Conservation (phyloP, 192 early-diverging fungal genomes). For the Podila verticillata region DNA sequence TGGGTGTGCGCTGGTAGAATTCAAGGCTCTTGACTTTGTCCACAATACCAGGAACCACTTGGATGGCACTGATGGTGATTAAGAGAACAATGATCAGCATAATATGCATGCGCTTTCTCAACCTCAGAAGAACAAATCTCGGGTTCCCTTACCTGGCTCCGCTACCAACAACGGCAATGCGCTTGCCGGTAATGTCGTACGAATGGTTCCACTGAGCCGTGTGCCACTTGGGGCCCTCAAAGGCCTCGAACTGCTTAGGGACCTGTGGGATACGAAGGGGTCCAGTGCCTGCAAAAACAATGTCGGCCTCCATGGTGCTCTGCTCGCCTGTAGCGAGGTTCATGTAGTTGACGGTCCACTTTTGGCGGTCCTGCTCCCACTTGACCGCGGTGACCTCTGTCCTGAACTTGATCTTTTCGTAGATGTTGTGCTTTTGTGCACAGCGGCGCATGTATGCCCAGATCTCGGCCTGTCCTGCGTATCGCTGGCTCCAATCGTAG, state of each 20-base stretch:
- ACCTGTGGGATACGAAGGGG: constrained; percentile 56
- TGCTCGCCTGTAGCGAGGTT: constrained; percentile 31
- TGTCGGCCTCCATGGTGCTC: constrained; percentile 24
- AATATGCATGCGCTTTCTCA: no score
- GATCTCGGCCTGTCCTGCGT: constrained; percentile 55
- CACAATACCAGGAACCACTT: constrained; percentile 59
- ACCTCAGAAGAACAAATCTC: not conserved
- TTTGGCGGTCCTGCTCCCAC: constrained; percentile 48
- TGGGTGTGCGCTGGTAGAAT: constrained; percentile 61
- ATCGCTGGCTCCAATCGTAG: constrained; percentile 57
- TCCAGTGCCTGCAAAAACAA: constrained; percentile 58
- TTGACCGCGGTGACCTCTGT: constrained; percentile 49
- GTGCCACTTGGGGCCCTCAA: constrained; percentile 63
- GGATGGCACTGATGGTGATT: constrained; percentile 48
- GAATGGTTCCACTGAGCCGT: constrained; percentile 62
- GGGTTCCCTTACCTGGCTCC: constrained; percentile 54
- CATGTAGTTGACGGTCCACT: constrained; percentile 44
- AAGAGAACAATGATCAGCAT: no score
- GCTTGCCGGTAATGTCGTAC: constrained; percentile 57
- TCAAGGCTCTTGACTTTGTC: constrained; percentile 50
- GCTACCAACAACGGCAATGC: constrained; percentile 58
- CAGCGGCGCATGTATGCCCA: constrained; percentile 50
- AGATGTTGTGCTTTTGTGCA: constrained; percentile 51
- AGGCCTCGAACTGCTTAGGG: constrained; percentile 59
- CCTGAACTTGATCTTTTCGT: constrained; percentile 53